Evolutionary conservation across 1,284 basidiomycete species (phyloP).

Genomic region (Boletellus sp.): DNA sequence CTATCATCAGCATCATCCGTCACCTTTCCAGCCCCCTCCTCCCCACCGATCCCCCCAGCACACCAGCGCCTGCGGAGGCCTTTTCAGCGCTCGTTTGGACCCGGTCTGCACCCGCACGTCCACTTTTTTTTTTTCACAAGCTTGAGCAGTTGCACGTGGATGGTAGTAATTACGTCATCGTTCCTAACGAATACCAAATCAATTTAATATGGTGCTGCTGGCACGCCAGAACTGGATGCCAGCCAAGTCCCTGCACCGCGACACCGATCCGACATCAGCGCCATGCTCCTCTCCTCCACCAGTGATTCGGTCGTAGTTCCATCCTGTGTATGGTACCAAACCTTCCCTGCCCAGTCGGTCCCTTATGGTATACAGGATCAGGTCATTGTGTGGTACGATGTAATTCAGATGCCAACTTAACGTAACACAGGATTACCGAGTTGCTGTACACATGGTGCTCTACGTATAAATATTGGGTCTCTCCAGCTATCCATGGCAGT

Average conservation of each 20-base stretch:
- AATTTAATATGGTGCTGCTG: slow-evolving; percentile 13
- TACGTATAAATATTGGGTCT: slow-evolving; percentile 11
- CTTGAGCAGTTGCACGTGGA: slow-evolving; percentile 23
- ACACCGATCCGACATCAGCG: slow-evolving; percentile 6
- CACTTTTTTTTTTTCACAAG: slow-evolving; percentile 10
- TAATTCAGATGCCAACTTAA: slow-evolving; percentile 8
- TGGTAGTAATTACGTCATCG: slow-evolving; percentile 28
- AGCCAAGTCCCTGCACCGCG: slow-evolving; percentile 1
- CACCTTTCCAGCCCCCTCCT: not conserved
- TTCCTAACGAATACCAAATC: slow-evolving; percentile 23
- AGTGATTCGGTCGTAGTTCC: too few species aligned
- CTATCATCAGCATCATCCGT: too few species aligned
- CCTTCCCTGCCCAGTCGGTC: too few species aligned
- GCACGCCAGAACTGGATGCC: slow-evolving; percentile 13
- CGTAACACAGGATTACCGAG: slow-evolving; percentile 23
- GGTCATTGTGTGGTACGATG: slow-evolving; percentile 6
- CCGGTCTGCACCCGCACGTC: not conserved
- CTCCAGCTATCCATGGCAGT: slow-evolving; percentile 14
- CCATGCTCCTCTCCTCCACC: too few species aligned
- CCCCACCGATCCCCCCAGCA: not conserved
- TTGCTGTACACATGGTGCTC: slow-evolving; percentile 4
- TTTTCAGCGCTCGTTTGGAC: not conserved
- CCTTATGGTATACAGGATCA: not conserved
- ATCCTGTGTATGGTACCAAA: too few species aligned
- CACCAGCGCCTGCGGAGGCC: not conserved